Evolutionary conservation across 116 monocot species (phyloP), one percentile per base, ranked within the genome.

Genomic region (Posidonia oceanica): DNA sequence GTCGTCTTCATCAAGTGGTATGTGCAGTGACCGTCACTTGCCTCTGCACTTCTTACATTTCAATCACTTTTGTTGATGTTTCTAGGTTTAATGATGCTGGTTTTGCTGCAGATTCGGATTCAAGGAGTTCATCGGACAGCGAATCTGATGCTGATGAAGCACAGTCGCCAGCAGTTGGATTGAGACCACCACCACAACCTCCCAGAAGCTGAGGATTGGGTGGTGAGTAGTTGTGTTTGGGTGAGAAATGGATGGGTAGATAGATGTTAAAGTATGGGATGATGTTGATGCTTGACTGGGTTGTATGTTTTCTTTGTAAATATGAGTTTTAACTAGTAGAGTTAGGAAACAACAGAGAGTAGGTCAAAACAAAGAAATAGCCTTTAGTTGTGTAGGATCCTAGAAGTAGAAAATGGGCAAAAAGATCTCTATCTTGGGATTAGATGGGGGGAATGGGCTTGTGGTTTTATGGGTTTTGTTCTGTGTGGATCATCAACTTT

Each of bases 1-100:
- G 3, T 95, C 86, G 2, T 89, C 89, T 18, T 89, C 97, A 4
- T 95, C 96, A 20, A 98, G 87, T 66, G 97, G 95, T 96, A 83
- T 40, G 51, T 62, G 18, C 14, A 11, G 11, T 36, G 57, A 5
- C 15, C 56, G 14, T 10, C 39, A 7, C 20, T 54, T 39, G 20
- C 29, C 3, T 1, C 20, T n/a, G 61, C 58, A 18, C n/a, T 61
- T 59, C 4, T 21, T 61, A 12, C 36, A 14, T 36, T 12, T 61
- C n/a, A 51, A 21, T 52, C 18, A 21, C 51, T 6, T 7, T 11
- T 3, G 10, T 11, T 10, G 21, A 22, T 54, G 58, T 39, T 39
- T 10, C 36, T 40, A 20, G 3, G 39, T 16, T 7, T 21, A 4
- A 52, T 3, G 18, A 2, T 54, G 63, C 17, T 36, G 48, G 62